A percentile compares a stretch with the other conserved stretches of the same genome.
Evolutionary conservation across 345 rosid genomes (phyloP).

Genomic region (Mallotus nudiflorus): DNA sequence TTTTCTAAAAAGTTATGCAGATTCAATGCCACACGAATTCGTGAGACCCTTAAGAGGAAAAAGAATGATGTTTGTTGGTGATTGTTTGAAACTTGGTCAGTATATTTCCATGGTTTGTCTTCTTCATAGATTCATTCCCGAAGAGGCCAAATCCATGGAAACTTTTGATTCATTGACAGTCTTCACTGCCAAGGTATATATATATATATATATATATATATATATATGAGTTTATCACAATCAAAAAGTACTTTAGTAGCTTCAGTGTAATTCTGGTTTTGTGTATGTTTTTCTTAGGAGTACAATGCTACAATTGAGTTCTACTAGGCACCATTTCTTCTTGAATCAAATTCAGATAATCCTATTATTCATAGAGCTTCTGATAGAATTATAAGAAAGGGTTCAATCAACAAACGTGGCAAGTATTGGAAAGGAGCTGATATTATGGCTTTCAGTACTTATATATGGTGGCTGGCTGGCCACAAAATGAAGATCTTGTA

Average conservation of each 20-base stretch:
- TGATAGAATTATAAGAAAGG: constrained; percentile 81
- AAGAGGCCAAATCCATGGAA: constrained; percentile 70
- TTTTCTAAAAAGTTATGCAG: constrained; percentile 31
- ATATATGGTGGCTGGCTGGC: constrained; percentile 98
- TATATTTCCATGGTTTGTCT: constrained; percentile 88
- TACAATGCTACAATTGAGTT: constrained; percentile 94
- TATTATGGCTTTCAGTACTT: constrained; percentile 76
- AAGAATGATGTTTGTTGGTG: constrained; percentile 94
- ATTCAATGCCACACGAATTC: constrained; percentile 81
- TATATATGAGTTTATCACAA: too few species aligned
- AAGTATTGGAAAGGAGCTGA: constrained; percentile 88
- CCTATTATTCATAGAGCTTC: constrained; percentile 73
- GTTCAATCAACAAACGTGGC: constrained; percentile 94
- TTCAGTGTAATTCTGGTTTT: too few species aligned
- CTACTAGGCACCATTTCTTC: constrained; percentile 98
- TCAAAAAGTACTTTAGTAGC: too few species aligned
- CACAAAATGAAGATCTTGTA: constrained; percentile 75
- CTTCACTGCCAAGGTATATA: constrained; percentile 75
- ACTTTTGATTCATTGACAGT: constrained; percentile 75
- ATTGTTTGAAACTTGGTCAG: constrained; percentile 90
- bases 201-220: too few species aligned
- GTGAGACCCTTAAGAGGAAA: constrained; percentile 80
- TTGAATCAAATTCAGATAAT: constrained; percentile 88
- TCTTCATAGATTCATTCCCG: constrained; percentile 76
- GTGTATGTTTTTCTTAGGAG: constrained; percentile 37